Base-by-base conservation (phyloP, 257 asterid genomes). In the Nicotiana obtusifolia region DNA sequence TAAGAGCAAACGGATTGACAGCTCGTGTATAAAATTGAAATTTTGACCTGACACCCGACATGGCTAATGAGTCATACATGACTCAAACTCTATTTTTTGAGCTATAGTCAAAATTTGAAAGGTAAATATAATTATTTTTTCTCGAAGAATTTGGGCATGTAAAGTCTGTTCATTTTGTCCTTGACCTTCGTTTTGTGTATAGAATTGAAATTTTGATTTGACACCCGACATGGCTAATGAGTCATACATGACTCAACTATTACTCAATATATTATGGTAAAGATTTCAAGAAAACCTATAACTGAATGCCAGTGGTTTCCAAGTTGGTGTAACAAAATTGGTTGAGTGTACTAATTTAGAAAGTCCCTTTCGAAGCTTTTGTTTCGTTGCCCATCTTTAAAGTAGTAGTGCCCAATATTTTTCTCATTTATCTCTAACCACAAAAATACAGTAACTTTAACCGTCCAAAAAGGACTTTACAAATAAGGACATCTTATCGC, bases 391-490 rank as follows among this genome's bases (percentile, higher is more conserved):
- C 22, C 5, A 47, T 0, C 9, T 73, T 73, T 44, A 73, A 47
- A 73, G 79, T 24, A 14, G 78, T 71, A 71, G 35, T 47, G 41
- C 79, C 41, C 62, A 14, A 49, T 30, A 28, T 24, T 73, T 44
- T 49, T 7, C 26, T 1, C 4, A 71, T 44, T 75, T 75, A 7
- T 75, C 5, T 47, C 80, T 49, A 49, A 75, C 80, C 80, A 75
- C 80, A 26, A 75, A 75, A 49, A 49, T 22, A 26, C 41, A 49
- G 24, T 75, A 49, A 75, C 62, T 75, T 75, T 75, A 75, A 75
- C 80, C 62, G 80, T 75, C 80, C 80, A 75, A 47, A 75, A 75
- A 49, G 80, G 24, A 49, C 26, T 75, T 24, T 4, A 37, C 44
- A 75, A 73, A 49, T 24, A 22, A 49, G 26, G 41, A 75, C 44